A percentile compares a stretch with the other conserved stretches of the same genome.
Conservation (phyloP, 1,139 yeast species). For the Candida sp. region DNA sequence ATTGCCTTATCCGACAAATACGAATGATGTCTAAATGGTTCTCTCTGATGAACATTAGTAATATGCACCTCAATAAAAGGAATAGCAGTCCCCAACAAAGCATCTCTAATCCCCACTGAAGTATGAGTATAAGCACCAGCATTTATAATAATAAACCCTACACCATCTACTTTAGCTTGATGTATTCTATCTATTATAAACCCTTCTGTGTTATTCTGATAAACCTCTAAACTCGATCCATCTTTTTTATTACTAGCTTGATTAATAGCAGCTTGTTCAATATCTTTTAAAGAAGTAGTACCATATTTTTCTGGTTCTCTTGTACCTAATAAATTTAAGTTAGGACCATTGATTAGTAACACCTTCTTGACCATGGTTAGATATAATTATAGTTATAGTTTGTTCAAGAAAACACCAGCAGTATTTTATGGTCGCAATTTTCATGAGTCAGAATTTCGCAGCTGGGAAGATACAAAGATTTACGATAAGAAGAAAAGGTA, state of each 20-base stretch:
- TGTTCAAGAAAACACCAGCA: no score
- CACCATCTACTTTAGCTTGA: conserved; percentile 37
- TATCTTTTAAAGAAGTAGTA: conserved; percentile 37
- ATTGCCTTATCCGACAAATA: conserved; percentile 47
- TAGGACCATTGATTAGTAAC: conserved; percentile 45
- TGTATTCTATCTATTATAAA: conserved; percentile 44
- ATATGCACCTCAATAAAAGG: conserved; percentile 49
- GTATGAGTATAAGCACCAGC: conserved; percentile 55
- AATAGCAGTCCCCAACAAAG: conserved; percentile 42
- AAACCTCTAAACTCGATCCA: conserved; percentile 28
- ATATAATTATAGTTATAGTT: background rate
- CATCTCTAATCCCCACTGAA: conserved; percentile 48
- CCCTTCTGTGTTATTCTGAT: conserved; percentile 48
- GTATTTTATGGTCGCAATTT: background rate
- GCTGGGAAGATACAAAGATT: no score
- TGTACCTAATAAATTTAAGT: conserved; percentile 43
- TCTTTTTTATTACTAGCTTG: conserved; percentile 30
- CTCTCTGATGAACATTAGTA: conserved; percentile 49
- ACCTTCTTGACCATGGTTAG: conserved; percentile 35
- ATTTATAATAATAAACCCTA: conserved; percentile 41
- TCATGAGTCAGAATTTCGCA: background rate
- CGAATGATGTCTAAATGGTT: conserved; percentile 48
- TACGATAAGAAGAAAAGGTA: no score
- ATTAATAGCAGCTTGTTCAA: conserved; percentile 35
- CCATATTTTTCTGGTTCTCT: conserved; percentile 52